phyloP scores from a whole-genome alignment of 208 protist species.

The Acanthamoeba royreba region DNA sequence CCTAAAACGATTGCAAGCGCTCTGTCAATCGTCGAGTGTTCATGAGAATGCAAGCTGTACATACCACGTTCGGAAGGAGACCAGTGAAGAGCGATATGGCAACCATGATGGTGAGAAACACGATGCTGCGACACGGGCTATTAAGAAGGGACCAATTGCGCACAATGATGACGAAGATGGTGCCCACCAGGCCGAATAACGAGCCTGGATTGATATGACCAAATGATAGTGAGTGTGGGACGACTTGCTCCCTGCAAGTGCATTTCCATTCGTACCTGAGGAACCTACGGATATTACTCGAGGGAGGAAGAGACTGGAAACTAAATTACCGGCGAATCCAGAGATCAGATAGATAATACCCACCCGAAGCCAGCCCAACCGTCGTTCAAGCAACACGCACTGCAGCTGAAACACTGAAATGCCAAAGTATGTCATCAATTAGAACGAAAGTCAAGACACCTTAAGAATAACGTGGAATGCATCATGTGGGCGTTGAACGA shows the following conservation, averaged over 20 bases:
- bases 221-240: too few relatives aligned
- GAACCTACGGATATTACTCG: not conserved
- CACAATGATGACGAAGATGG: not conserved
- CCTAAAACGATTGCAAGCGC: not conserved
- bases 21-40: too few relatives aligned
- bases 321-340: conserved; percentile 25
- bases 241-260: too few relatives aligned
- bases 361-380: not conserved
- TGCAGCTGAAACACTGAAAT: not conserved
- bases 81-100: not conserved
- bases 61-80: not conserved
- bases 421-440: not conserved
- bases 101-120: not conserved
- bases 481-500: too few relatives aligned
- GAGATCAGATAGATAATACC: not conserved
- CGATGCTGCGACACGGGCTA: not conserved
- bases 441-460: not conserved
- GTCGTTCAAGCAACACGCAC: not conserved
- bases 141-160: not conserved
- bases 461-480: too few relatives aligned
- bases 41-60: not conserved
- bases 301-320: conserved; percentile 4
- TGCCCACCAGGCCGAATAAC: not conserved
- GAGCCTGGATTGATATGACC: too few relatives aligned
- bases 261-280: not conserved